phyloP scores from a whole-genome alignment of 352 stramenopile genomes.

The Phytopythium delawarense region DNA sequence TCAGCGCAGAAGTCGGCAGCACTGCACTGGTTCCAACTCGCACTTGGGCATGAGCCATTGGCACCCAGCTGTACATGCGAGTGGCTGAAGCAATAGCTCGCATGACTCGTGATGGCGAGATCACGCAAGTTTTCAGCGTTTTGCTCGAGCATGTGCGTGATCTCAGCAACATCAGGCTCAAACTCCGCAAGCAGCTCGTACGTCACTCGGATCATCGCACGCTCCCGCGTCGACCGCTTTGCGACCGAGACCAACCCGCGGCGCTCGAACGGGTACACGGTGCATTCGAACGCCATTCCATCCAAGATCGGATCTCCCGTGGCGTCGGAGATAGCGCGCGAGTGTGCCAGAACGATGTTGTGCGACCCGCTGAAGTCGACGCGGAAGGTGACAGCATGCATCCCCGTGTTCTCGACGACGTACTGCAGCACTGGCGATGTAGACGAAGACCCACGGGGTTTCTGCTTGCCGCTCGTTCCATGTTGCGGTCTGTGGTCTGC shows the following conservation, averaged over 20 bases:
- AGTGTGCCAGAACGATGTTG: slow-evolving; percentile 15
- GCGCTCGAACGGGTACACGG: slow-evolving; percentile 33
- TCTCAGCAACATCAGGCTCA: slow-evolving; percentile 4
- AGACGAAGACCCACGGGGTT: not conserved
- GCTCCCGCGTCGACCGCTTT: slow-evolving; percentile 12
- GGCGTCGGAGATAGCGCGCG: slow-evolving; percentile 1
- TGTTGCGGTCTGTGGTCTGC: not conserved
- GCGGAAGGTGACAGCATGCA: slow-evolving; percentile 29
- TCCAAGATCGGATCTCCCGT: not conserved
- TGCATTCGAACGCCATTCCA: slow-evolving; percentile 19
- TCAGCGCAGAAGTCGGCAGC: slow-evolving; percentile 20
- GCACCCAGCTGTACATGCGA: not conserved
- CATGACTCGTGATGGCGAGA: not conserved
- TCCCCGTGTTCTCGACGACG: slow-evolving; percentile 33
- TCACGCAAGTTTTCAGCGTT: not conserved
- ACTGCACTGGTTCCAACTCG: not conserved
- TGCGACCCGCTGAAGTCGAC: slow-evolving; percentile 40
- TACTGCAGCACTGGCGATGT: slow-evolving; percentile 28
- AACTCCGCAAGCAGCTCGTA: slow-evolving; percentile 16
- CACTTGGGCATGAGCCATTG: not conserved
- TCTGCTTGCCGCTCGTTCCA: not conserved
- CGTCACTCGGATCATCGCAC: slow-evolving; percentile 43
- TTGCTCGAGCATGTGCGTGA: slow-evolving; percentile 4
- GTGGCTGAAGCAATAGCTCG: not conserved
- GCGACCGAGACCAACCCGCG: slow-evolving; percentile 25